These are phyloP conservation scores for Termitomyces sp. DNA, from an alignment of 768 basidiomycete genomes.

Conservation along the genomic window DNA sequence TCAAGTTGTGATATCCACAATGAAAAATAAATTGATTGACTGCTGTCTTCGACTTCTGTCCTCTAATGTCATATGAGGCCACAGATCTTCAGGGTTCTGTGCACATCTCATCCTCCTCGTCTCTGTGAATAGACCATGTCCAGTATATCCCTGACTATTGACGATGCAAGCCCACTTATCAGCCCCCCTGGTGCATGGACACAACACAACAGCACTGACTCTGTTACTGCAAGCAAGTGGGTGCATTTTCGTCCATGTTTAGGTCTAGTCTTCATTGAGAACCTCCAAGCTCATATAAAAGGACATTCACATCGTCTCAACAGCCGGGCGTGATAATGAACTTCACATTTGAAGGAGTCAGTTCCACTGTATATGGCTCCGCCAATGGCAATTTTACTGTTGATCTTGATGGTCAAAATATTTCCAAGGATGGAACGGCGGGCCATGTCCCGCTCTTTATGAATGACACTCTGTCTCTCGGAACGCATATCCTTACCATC, in stretches of 20 bases:
- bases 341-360: conserved; percentile 7
- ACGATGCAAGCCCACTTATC: conserved; percentile 2
- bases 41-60: not conserved
- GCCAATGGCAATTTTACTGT: conserved; percentile 1
- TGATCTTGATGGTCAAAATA: conserved; percentile 1
- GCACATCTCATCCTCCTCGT: not conserved
- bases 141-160: not conserved
- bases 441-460: not conserved
- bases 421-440: not conserved
- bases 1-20: not conserved
- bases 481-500: conserved; percentile 2
- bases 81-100: not conserved
- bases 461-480: not conserved
- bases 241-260: not conserved
- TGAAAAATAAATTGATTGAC: not conserved
- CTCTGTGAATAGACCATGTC: not conserved
- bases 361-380: not conserved
- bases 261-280: not conserved
- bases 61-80: not conserved
- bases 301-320: not conserved
- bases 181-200: conserved; percentile 2
- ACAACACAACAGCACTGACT: not conserved
- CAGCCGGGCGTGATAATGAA: conserved; percentile 3
- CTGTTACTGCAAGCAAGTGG: not conserved
- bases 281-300: not conserved